Conservation (phyloP, 139 green algal species). For the Picochlorum sp. region DNA sequence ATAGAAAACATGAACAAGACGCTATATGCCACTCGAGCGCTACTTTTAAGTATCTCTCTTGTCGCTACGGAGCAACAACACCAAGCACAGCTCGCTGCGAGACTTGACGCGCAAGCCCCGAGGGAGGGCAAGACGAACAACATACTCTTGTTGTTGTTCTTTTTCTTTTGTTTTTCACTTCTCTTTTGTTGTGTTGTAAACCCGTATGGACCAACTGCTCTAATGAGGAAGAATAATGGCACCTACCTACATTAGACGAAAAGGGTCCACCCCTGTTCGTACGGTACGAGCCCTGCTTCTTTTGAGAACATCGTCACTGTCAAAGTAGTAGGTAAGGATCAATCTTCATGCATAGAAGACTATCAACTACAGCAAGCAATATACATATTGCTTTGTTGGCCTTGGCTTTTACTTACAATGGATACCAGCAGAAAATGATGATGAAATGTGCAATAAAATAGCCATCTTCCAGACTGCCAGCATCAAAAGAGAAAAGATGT, state of each 20-base stretch:
- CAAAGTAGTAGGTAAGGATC: neutral
- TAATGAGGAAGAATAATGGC: too few relatives aligned
- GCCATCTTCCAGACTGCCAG: neutral
- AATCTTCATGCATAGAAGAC: neutral
- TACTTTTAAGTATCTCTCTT: slow-evolving; percentile 45
- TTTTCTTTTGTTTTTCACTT: neutral
- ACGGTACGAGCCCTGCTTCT: too few relatives aligned
- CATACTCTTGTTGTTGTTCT: neutral
- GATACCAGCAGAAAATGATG: too few relatives aligned
- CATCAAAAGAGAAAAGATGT: neutral
- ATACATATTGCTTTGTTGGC: too few relatives aligned
- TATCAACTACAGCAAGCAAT: too few relatives aligned
- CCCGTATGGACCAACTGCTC: neutral
- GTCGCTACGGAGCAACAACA: slow-evolving; percentile 38
- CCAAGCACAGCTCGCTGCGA: slow-evolving; percentile 48
- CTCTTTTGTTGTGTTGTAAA: neutral
- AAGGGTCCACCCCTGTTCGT: too few relatives aligned
- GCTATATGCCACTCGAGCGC: slow-evolving; percentile 64
- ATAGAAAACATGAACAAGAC: slow-evolving; percentile 85
- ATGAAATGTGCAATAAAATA: neutral
- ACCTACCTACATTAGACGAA: too few relatives aligned
- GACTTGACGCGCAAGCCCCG: slow-evolving; percentile 32
- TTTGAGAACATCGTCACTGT: too few relatives aligned
- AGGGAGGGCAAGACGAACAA: slow-evolving; percentile 40
- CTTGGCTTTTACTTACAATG: too few relatives aligned